phyloP scores from a whole-genome alignment of 2,329 filamentous ascomycete genomes.

The Phyllosticta citrichinensis region DNA sequence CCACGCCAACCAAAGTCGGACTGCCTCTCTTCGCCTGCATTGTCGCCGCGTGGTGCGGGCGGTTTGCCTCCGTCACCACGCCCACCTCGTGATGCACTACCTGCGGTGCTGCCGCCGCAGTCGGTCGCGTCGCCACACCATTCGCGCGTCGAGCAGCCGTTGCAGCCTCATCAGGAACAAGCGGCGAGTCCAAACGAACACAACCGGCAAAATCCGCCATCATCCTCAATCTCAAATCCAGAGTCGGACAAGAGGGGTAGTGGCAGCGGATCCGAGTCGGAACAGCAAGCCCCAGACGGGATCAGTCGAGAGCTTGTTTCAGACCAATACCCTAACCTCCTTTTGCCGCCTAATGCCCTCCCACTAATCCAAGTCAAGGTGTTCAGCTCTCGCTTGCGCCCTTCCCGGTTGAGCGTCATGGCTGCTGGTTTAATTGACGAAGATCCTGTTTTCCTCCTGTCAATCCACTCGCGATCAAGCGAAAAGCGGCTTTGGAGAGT shows the following conservation, averaged over 20 bases:
- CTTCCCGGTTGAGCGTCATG: conserved; percentile 76
- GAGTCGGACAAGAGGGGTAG: conserved; percentile 18
- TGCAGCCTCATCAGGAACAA: conserved; percentile 17
- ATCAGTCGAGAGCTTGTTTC: conserved; percentile 58
- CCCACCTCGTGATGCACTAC: conserved; percentile 62
- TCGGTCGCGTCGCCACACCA: conserved; percentile 49
- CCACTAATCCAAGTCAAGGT: conserved; percentile 78
- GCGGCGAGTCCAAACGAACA: background rate
- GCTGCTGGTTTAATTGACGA: conserved; percentile 74
- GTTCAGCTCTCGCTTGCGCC: conserved; percentile 88
- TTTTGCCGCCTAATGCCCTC: conserved; percentile 80
- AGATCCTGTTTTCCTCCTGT: conserved; percentile 87
- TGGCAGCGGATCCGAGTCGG: conserved; percentile 21
- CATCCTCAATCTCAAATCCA: conserved; percentile 18
- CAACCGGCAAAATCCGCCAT: background rate
- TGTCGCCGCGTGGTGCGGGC: conserved; percentile 47
- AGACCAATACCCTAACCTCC: conserved; percentile 75
- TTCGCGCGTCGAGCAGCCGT: conserved; percentile 27
- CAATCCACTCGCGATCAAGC: conserved; percentile 68
- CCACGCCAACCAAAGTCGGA: conserved; percentile 47
- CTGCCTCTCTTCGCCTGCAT: conserved; percentile 50
- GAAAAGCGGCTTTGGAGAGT: conserved; percentile 80
- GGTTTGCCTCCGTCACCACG: conserved; percentile 58
- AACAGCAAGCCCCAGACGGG: conserved; percentile 11
- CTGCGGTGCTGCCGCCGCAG: conserved; percentile 50